These are phyloP conservation scores for Vanrija sp. DNA, from an alignment of 1,284 basidiomycete genomes.

Conservation along the genomic window DNA sequence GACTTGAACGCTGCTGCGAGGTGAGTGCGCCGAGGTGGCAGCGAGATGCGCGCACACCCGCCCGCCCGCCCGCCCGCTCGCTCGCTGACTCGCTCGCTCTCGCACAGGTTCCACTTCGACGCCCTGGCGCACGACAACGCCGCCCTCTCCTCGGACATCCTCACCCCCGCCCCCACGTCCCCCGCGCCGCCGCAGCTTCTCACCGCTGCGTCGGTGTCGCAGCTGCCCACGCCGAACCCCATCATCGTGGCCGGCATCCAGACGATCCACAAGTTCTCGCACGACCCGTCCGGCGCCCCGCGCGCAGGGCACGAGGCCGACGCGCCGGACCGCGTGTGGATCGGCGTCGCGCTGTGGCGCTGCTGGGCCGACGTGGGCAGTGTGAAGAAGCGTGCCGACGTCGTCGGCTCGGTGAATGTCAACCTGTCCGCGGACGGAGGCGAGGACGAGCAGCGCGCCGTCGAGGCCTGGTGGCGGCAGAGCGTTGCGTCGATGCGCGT, in stretches of 20 bases:
- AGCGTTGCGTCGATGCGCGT: constrained; percentile 65
- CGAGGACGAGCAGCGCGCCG: constrained; percentile 60
- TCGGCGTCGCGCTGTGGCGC: constrained; percentile 75
- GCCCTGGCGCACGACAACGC: constrained; percentile 89
- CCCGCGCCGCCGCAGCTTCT: constrained; percentile 7
- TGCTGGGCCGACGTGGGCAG: constrained; percentile 19
- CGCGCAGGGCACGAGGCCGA: constrained; percentile 46
- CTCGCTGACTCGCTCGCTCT: background rate
- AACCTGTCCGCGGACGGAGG: constrained; percentile 56
- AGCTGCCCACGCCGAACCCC: constrained; percentile 54
- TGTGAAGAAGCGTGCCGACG: constrained; percentile 63
- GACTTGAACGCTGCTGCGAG: constrained; percentile 61
- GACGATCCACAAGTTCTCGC: constrained; percentile 65
- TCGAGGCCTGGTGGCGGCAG: constrained; percentile 61
- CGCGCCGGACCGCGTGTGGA: constrained; percentile 62
- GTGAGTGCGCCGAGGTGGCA: constrained; percentile 50
- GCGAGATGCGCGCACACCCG: background rate
- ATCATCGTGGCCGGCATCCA: constrained; percentile 67
- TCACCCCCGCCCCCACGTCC: constrained; percentile 28
- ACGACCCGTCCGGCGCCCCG: constrained; percentile 40
- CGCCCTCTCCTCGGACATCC: constrained; percentile 57
- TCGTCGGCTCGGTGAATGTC: constrained; percentile 77
- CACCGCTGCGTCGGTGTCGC: constrained; percentile 21
- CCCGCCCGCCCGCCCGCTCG: background rate
- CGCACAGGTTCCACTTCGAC: constrained; percentile 77